Conservation (phyloP, 495 filamentous ascomycete genomes). For the Penicillium odoratum region DNA sequence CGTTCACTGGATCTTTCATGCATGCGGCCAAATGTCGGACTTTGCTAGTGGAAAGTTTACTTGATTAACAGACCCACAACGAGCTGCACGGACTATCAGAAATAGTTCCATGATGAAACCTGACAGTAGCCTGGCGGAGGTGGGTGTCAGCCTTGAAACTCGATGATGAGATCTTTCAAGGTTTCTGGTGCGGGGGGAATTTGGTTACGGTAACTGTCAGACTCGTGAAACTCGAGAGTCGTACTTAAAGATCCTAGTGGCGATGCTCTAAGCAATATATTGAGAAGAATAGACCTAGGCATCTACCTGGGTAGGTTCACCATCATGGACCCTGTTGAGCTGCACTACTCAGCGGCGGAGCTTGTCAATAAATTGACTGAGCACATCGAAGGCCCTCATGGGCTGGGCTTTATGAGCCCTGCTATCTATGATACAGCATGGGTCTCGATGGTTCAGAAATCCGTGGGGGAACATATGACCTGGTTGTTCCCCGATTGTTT, state of each 20-base stretch:
- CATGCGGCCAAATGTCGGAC: neutral
- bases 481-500: slow-evolving; percentile 32
- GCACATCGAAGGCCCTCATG: slow-evolving; percentile 5
- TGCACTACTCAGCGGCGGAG: neutral
- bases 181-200: neutral
- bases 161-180: too few relatives aligned
- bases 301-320: too few relatives aligned
- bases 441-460: slow-evolving; percentile 10
- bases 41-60: neutral
- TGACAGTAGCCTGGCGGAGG: neutral
- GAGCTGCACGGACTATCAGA: neutral
- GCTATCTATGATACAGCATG: slow-evolving; percentile 16
- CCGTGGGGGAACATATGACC: neutral
- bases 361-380: slow-evolving; percentile 6
- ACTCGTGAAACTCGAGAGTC: neutral
- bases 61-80: neutral
- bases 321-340: neutral
- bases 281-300: neutral
- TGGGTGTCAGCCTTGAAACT: neutral
- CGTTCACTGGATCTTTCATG: neutral
- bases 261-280: neutral
- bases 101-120: neutral
- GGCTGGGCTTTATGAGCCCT: slow-evolving; percentile 9
- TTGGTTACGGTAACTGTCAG: neutral
- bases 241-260: neutral